Evolutionary conservation across 495 filamentous ascomycete species (phyloP).

Genomic region (Penicillium herquei): DNA sequence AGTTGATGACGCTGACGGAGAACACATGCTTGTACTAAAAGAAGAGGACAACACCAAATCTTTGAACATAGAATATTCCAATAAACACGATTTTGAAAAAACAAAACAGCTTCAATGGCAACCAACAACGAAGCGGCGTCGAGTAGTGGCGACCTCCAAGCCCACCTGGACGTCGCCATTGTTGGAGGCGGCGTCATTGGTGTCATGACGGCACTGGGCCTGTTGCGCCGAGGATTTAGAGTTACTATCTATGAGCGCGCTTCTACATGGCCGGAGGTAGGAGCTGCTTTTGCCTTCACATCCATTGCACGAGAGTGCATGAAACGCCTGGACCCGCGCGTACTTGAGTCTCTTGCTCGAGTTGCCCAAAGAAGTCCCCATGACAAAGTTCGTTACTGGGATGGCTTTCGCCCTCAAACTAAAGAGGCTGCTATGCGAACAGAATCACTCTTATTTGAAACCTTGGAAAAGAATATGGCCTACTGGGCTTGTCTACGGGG

Average conservation of each 20-base stretch:
- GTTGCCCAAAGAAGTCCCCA: conserved; percentile 42
- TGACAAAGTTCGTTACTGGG: not conserved
- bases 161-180: conserved; percentile 29
- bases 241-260: conserved; percentile 56
- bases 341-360: conserved; percentile 41
- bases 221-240: conserved; percentile 34
- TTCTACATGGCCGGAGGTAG: conserved; percentile 50
- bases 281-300: conserved; percentile 61
- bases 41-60: no score
- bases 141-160: no score
- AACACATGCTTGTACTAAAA: no score
- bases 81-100: no score
- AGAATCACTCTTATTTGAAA: no score
- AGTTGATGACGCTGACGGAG: no score
- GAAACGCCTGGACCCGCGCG: conserved; percentile 46
- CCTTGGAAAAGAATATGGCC: no score
- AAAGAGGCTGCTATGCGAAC: no score
- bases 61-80: no score
- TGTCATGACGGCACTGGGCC: conserved; percentile 32
- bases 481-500: no score
- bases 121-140: no score
- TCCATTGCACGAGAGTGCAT: conserved; percentile 60
- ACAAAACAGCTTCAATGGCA: no score
- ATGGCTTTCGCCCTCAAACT: not conserved
- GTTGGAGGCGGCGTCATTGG: conserved; percentile 41